Evolutionary conservation across 176 grass and related monocot genomes (phyloP).

Genomic region (Triticum aestivum): DNA sequence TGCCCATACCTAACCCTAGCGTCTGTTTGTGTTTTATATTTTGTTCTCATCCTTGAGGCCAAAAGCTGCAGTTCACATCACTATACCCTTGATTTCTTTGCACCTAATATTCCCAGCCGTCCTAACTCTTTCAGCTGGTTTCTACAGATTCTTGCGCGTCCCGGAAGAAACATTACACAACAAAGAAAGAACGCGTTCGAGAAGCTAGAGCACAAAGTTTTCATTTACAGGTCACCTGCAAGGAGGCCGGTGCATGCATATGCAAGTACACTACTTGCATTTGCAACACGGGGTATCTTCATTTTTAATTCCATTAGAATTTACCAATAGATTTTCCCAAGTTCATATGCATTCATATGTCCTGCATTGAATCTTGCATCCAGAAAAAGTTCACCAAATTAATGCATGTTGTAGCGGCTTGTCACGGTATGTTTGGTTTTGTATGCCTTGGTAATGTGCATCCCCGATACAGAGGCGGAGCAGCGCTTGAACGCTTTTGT

Average conservation of each 20-base stretch:
- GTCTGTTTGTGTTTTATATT: background rate
- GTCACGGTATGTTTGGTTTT: too few species aligned
- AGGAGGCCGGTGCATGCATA: background rate
- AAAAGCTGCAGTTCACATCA: conserved; percentile 33
- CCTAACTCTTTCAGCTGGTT: conserved; percentile 25
- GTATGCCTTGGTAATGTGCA: too few species aligned
- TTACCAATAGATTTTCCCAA: background rate
- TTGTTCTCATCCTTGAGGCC: conserved; percentile 36
- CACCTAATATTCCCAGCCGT: conserved; percentile 53
- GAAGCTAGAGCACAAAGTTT: background rate
- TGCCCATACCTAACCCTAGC: conserved; percentile 38
- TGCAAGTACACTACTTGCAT: background rate
- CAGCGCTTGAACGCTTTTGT: too few species aligned
- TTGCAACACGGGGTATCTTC: background rate
- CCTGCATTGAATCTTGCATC: background rate
- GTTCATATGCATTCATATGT: background rate
- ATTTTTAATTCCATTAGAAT: background rate
- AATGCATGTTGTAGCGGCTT: too few species aligned
- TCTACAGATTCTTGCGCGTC: conserved; percentile 44
- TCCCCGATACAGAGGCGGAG: too few species aligned
- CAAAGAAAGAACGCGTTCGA: background rate
- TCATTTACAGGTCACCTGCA: background rate
- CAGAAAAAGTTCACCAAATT: background rate
- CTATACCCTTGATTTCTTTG: background rate
- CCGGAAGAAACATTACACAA: background rate